Evolutionary conservation across 139 green algal genomes (phyloP).

Genomic region (Volvox reticuliferus): DNA sequence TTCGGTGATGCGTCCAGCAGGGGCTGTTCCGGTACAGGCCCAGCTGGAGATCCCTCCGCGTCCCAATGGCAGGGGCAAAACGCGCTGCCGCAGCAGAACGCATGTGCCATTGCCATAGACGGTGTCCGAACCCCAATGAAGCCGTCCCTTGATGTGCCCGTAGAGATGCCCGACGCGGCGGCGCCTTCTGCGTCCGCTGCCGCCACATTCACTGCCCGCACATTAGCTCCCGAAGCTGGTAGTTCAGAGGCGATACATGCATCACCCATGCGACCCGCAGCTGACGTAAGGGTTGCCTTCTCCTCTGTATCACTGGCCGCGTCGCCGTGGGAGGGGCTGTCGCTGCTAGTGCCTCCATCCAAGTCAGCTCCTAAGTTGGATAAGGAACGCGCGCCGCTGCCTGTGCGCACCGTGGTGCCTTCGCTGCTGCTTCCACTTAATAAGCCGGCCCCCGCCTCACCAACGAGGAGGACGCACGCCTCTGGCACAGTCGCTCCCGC

Average conservation of each 20-base stretch:
- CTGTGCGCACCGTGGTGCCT: neutral
- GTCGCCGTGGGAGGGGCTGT: slow-evolving; percentile 9
- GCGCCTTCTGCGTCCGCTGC: neutral
- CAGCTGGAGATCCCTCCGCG: neutral
- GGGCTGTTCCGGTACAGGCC: too few relatives aligned
- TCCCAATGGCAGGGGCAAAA: slow-evolving; percentile 30
- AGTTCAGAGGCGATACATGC: neutral
- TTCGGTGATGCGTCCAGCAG: neutral
- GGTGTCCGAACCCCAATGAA: too few relatives aligned
- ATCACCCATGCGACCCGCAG: neutral
- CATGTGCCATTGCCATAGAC: neutral
- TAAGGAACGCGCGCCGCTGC: neutral
- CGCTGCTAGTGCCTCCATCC: neutral
- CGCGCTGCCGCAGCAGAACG: slow-evolving; percentile 9
- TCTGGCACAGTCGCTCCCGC: neutral
- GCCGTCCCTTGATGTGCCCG: too few relatives aligned
- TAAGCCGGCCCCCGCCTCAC: neutral
- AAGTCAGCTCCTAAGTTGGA: neutral
- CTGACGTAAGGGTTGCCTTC: slow-evolving; percentile 1
- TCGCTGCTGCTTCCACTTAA: slow-evolving; percentile 33
- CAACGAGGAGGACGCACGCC: neutral
- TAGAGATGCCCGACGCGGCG: neutral
- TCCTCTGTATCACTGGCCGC: neutral
- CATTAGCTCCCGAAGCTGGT: neutral
- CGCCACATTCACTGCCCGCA: too few relatives aligned